Percentiles rank a stretch among this genome's conserved stretches.
phyloP scores from a whole-genome alignment of 768 basidiomycete genomes.

The Flagelloscypha sp. region DNA sequence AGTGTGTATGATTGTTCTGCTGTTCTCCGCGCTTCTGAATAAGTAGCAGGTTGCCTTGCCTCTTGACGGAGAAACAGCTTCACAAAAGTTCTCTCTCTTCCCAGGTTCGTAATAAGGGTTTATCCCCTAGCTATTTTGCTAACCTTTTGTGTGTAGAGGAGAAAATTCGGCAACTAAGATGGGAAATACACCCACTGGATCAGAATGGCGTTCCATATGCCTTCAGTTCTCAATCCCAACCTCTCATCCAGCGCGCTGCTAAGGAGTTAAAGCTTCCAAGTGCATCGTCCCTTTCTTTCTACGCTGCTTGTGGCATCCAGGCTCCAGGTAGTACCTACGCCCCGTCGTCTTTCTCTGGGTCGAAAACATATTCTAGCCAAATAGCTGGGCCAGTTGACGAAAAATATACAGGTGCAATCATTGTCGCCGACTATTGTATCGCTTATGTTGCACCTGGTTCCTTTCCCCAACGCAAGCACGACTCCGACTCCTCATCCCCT shows the following conservation, averaged over 20 bases:
- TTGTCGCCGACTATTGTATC: constrained; percentile 70
- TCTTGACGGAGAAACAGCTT: constrained; percentile 57
- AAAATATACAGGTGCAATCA: constrained; percentile 65
- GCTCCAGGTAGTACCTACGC: constrained; percentile 23
- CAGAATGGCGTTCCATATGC: constrained; percentile 63
- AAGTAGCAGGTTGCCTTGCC: constrained; percentile 52
- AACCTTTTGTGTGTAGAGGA: constrained; percentile 45
- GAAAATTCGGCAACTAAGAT: constrained; percentile 64
- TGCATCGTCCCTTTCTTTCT: constrained; percentile 52
- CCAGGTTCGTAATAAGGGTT: constrained; percentile 39
- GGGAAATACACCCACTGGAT: constrained; percentile 73
- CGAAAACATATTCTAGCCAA: constrained; percentile 24
- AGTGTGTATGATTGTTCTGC: constrained; percentile 29
- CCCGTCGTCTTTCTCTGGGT: constrained; percentile 23
- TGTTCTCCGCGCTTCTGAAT: constrained; percentile 1
- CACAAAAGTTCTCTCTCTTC: constrained; percentile 62
- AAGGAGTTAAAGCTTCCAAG: constrained; percentile 59
- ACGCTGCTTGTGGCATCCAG: constrained; percentile 42
- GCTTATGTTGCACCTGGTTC: constrained; percentile 69
- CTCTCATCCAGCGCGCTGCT: constrained; percentile 61
- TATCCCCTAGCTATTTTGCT: neutral
- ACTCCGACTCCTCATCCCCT: constrained; percentile 16
- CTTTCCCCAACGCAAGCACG: constrained; percentile 33
- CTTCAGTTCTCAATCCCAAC: constrained; percentile 56
- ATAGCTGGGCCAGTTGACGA: constrained; percentile 44